Evolutionary conservation across 2,329 filamentous ascomycete species (phyloP).

Genomic region (Metarhizium brunneum): DNA sequence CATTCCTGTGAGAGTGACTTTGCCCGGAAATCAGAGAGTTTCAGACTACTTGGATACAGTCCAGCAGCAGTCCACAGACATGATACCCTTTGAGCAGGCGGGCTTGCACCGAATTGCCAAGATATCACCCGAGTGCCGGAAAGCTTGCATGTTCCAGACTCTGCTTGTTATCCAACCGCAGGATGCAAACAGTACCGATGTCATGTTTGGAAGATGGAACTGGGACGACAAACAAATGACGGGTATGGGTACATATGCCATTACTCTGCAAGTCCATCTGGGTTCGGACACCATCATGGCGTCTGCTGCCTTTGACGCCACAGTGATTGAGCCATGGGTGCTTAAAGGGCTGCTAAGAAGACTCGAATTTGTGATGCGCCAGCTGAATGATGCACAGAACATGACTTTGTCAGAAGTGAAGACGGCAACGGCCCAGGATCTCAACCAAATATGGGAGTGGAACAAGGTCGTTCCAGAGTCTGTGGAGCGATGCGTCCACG

Average conservation of each 20-base stretch:
- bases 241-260: too few relatives aligned
- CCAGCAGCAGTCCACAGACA: constrained; percentile 10
- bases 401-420: too few relatives aligned
- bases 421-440: not conserved
- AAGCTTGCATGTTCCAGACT: constrained; percentile 18
- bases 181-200: not conserved
- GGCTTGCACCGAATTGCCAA: constrained; percentile 15
- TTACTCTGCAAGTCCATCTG: too few relatives aligned
- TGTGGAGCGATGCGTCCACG: not conserved
- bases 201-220: not conserved
- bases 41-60: constrained; percentile 5
- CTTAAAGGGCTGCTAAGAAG: too few relatives aligned
- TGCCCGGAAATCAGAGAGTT: constrained; percentile 16
- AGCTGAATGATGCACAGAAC: too few relatives aligned
- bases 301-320: too few relatives aligned
- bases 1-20: constrained; percentile 28
- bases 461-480: not conserved
- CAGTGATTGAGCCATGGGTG: too few relatives aligned
- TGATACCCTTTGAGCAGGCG: constrained; percentile 12
- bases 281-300: too few relatives aligned
- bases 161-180: constrained; percentile 20
- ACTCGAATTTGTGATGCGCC: too few relatives aligned
- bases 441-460: not conserved
- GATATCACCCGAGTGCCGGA: constrained; percentile 5
- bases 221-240: too few relatives aligned